These are phyloP conservation scores for Annona cherimola DNA, from an alignment of 164 flowering plant species.

Conservation along the genomic window DNA sequence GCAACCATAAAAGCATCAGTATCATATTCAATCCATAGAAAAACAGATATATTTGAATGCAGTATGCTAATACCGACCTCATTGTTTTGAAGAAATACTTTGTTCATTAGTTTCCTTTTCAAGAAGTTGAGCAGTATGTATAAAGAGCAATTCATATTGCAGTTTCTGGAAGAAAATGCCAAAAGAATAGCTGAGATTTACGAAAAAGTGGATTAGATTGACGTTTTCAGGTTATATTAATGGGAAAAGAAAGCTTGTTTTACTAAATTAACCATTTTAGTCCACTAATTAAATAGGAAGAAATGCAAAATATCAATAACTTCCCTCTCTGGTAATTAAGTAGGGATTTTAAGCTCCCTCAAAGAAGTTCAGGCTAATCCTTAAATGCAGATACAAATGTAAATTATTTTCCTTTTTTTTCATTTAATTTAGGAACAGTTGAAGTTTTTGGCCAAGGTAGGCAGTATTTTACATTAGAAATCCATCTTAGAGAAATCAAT, in stretches of 20 bases:
- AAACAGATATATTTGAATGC: not conserved
- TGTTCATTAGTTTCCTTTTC: conserved; percentile 90
- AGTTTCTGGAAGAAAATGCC: conserved; percentile 17
- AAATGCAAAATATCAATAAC: too few species aligned
- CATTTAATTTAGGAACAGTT: not conserved
- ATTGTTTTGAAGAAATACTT: conserved; percentile 77
- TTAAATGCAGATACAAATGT: not conserved
- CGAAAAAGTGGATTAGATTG: not conserved
- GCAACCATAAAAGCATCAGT: not conserved
- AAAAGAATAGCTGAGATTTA: not conserved
- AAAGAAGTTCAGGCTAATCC: too few species aligned
- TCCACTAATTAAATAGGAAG: not conserved
- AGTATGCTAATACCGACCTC: conserved; percentile 38
- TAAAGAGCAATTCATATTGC: conserved; percentile 22
- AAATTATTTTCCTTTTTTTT: not conserved
- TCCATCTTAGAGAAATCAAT: not conserved
- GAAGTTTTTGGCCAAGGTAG: not conserved
- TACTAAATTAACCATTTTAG: not conserved
- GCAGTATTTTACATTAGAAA: too few species aligned
- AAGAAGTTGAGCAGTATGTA: conserved; percentile 57
- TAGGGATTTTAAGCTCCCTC: not conserved
- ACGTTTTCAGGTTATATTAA: not conserved
- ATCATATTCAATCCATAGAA: not conserved
- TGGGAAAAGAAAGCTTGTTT: too few species aligned
- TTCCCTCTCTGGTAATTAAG: too few species aligned